Base-by-base conservation (phyloP, 2,329 filamentous ascomycete species). In the Dothideomycetes sp. region DNA sequence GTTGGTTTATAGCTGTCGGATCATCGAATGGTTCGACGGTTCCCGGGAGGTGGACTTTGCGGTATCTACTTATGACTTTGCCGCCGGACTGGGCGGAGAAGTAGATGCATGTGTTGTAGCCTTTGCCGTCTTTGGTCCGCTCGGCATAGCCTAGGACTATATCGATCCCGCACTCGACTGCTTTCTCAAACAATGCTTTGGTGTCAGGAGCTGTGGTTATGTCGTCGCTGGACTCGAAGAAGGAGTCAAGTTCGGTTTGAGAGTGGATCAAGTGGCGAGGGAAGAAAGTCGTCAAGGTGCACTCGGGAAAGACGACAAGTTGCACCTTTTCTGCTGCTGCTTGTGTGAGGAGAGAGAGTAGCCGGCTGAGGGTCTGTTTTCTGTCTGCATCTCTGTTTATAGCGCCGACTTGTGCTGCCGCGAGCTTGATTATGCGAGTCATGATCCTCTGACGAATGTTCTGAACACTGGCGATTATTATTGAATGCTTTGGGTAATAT, bases 221-320 rank as follows among this genome's bases (percentile, higher is more conserved):
- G 18, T 65, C 61, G 30, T 63, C 64, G 46, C 56, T 60, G 40
- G 62, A 60, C 47, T 75, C 72, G 47, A 75, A 75, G 55, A 66
- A 73, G 5, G 50, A 47, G 34, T 67, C 66, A 10, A 74, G 54
- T 31, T 69, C 61, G 7, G 62, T 52, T 27, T 46, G 45, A 5
- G 47, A 44, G 31, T 46, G 36, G 43, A 54, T 47, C 38, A 71
- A 61, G 46, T 70, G 63, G 4, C 68, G 63, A 1, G 72, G 71
- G 50, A 75, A 75, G 60, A 76, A 75, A 1, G 71, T 75, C 1
- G 70, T 73, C 10, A 75, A 61, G 9, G 70, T 65, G n/a, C 64
- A 59, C 52, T 75, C 72, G 1, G 71, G 72, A 46, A 68, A 75
- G 19, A 74, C 63, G 8, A 74, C 63, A 2, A 75, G 53, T 44